Conservation (phyloP, 352 stramenopile genomes). For the Thalassiosira allenii region DNA sequence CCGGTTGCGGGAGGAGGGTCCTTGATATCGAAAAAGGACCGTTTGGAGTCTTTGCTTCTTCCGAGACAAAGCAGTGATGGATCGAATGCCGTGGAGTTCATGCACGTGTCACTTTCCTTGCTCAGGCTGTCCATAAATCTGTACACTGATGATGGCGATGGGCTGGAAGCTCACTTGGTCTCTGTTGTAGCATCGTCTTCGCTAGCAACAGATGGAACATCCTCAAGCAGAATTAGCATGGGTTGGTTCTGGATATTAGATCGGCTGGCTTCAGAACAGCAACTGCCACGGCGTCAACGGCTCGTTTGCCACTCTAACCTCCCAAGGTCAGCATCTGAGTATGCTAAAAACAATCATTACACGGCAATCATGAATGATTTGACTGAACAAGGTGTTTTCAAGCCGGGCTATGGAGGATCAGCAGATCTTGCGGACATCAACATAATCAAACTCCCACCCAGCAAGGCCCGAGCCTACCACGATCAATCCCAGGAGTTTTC, state of each 20-base stretch:
- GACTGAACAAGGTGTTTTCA: conserved; percentile 73
- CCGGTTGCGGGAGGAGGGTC: background rate
- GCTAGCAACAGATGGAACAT: conserved; percentile 71
- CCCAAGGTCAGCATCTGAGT: conserved; percentile 56
- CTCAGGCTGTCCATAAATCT: conserved; percentile 62
- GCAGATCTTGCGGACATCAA: conserved; percentile 82
- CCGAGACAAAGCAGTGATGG: conserved; percentile 37
- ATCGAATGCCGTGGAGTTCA: conserved; percentile 50
- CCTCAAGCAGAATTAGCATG: conserved; percentile 71
- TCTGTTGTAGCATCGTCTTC: conserved; percentile 74
- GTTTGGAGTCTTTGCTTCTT: conserved; percentile 48
- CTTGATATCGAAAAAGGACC: conserved; percentile 52
- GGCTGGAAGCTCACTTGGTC: conserved; percentile 83
- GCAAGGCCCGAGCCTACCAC: conserved; percentile 51
- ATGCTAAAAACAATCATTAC: conserved; percentile 73
- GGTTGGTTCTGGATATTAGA: conserved; percentile 87
- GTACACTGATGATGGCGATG: conserved; percentile 66
- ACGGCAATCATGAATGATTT: conserved; percentile 73
- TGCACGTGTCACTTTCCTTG: conserved; percentile 69
- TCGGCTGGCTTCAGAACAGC: conserved; percentile 54
- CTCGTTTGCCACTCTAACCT: conserved; percentile 84
- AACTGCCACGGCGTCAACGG: conserved; percentile 68
- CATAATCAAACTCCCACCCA: conserved; percentile 62
- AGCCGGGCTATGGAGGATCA: conserved; percentile 66
- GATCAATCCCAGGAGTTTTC: conserved; percentile 59